A percentile compares a stretch with the other conserved stretches of the same genome.
These are phyloP conservation scores for Wallacemonas sp. DNA, from an alignment of 208 protist species.

Conservation along the genomic window DNA sequence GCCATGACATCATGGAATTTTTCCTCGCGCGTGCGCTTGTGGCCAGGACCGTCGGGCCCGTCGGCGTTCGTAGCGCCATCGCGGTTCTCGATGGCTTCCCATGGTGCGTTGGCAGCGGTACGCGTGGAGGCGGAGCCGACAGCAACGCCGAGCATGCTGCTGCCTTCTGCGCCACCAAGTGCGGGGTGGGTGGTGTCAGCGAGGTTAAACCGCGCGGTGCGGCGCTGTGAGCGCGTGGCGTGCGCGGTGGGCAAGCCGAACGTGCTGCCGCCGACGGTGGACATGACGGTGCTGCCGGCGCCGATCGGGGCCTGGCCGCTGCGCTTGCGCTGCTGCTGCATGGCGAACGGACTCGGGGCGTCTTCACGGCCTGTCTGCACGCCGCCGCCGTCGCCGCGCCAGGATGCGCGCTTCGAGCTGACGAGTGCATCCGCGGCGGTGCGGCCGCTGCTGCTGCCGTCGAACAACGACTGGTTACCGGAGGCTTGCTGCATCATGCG, in stretches of 20 bases:
- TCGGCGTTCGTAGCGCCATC: constrained; percentile 7
- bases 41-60: constrained; percentile 18
- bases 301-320: not conserved
- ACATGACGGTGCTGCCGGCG: not conserved
- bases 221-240: constrained; percentile 30
- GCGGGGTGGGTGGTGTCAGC: not conserved
- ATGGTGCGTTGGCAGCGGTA: not conserved
- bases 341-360: constrained; percentile 33
- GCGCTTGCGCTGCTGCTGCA: constrained; percentile 3
- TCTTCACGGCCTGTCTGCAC: constrained; percentile 4
- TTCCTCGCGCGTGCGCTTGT: constrained; percentile 53
- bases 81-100: constrained; percentile 5
- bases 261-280: constrained; percentile 19
- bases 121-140: not conserved
- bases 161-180: too few species aligned
- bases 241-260: not conserved
- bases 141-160: constrained; percentile 23
- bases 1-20: constrained; percentile 65
- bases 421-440: constrained; percentile 4
- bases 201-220: constrained; percentile 36
- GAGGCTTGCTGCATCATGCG: constrained; percentile 18
- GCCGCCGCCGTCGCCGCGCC: constrained; percentile 6
- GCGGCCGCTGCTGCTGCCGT: constrained; percentile 7
- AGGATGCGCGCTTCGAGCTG: not conserved
- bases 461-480: constrained; percentile 3